Evolutionary conservation across 169 alveolate genomes (phyloP).

Genomic region (Cryptosporidium muris): DNA sequence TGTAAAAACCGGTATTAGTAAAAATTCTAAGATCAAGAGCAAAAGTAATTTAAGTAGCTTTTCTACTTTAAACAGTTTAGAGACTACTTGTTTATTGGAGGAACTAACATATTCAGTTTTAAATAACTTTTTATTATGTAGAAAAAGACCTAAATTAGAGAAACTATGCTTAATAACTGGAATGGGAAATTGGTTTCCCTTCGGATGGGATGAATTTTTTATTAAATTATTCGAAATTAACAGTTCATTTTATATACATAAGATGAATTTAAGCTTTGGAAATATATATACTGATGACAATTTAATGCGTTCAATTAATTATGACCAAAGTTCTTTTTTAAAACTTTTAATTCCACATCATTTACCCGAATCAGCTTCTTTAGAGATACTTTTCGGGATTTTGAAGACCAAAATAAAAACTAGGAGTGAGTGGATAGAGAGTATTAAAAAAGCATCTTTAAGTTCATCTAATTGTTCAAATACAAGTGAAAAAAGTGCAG

Average conservation of each 20-base stretch:
- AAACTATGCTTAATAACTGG: slow-evolving; percentile 58
- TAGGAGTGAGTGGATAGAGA: slow-evolving; percentile 59
- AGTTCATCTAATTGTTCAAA: too few species aligned
- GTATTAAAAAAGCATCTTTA: neutral
- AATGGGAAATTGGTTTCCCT: slow-evolving; percentile 63
- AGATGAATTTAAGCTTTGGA: slow-evolving; percentile 12
- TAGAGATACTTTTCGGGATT: slow-evolving; percentile 13
- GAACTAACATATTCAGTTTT: slow-evolving; percentile 54
- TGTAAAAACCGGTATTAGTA: neutral
- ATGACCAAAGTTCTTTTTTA: slow-evolving; percentile 2
- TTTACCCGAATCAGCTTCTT: slow-evolving; percentile 41
- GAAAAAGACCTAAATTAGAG: slow-evolving; percentile 54
- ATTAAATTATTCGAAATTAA: slow-evolving; percentile 48
- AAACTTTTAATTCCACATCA: slow-evolving; percentile 31
- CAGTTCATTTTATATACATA: slow-evolving; percentile 31
- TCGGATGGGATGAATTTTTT: slow-evolving; percentile 62
- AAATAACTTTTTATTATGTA: slow-evolving; percentile 53
- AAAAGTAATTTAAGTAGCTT: slow-evolving; percentile 10
- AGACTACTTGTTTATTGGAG: slow-evolving; percentile 43
- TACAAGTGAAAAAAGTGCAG: too few species aligned
- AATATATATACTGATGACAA: neutral
- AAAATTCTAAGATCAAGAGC: neutral
- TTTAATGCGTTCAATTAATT: neutral
- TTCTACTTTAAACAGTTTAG: slow-evolving; percentile 20
- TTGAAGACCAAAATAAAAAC: slow-evolving; percentile 45